phyloP scores from a whole-genome alignment of 371 early-diverging fungal genomes.

The Rhizopus sp. region DNA sequence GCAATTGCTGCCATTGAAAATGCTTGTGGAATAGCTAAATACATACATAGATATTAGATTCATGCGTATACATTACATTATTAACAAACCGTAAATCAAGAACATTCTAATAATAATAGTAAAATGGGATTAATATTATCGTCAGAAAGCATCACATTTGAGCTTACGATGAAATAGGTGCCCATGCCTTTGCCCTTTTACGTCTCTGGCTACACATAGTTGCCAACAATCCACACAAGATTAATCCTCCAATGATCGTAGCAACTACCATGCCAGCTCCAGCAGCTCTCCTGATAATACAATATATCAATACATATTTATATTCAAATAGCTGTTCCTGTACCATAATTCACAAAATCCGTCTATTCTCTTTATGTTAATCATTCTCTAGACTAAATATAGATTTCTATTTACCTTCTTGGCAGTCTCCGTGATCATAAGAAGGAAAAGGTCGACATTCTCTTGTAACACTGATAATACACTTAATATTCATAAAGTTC shows the following conservation, averaged over 20 bases:
- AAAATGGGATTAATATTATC: neutral
- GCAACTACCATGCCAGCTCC: constrained; percentile 48
- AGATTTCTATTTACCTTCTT: constrained; percentile 35
- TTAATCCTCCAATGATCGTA: constrained; percentile 40
- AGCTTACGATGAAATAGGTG: constrained; percentile 40
- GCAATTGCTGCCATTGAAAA: constrained; percentile 49
- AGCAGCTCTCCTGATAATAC: constrained; percentile 37
- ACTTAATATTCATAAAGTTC: neutral
- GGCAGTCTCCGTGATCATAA: constrained; percentile 44
- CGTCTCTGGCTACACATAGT: constrained; percentile 47
- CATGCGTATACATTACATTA: neutral
- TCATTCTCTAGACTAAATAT: neutral
- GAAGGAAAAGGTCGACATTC: constrained; percentile 52
- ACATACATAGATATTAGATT: neutral
- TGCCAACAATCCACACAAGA: constrained; percentile 34
- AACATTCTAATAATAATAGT: neutral
- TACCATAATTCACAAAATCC: constrained; percentile 56
- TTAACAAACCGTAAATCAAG: neutral
- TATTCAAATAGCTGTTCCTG: neutral
- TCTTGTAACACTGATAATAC: constrained; percentile 28
- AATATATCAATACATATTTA: neutral
- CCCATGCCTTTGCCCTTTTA: constrained; percentile 47
- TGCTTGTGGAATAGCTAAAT: constrained; percentile 30
- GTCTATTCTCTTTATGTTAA: constrained; percentile 22
- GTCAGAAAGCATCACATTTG: neutral